Evolutionary conservation across 257 asterid genomes (phyloP).

Genomic region (Solanum sejunctum): DNA sequence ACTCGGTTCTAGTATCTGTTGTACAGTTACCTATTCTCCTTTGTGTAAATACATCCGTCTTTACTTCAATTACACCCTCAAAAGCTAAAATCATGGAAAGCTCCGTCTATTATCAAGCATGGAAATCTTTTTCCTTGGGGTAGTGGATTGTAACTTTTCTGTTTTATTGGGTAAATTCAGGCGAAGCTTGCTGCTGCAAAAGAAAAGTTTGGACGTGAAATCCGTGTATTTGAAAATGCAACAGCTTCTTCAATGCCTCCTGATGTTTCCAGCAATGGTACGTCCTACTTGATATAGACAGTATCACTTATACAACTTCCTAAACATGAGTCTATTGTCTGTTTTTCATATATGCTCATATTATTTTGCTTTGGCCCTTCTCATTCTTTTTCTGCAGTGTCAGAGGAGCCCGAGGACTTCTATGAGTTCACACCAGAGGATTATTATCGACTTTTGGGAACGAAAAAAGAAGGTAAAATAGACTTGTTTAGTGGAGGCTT

Average conservation of each 20-base stretch:
- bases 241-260: constrained; percentile 33
- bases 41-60: neutral
- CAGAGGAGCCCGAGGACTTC: constrained; percentile 76
- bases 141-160: neutral
- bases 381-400: neutral
- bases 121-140: neutral
- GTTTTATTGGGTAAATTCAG: constrained; percentile 18
- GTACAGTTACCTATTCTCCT: neutral
- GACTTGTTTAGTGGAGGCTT: neutral
- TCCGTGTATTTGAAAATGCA: constrained; percentile 68
- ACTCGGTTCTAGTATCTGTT: neutral
- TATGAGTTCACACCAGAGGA: constrained; percentile 93
- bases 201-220: constrained; percentile 71
- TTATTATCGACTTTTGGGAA: constrained; percentile 55
- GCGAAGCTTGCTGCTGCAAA: constrained; percentile 73
- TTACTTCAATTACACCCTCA: neutral
- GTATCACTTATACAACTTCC: neutral
- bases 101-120: neutral
- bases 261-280: constrained; percentile 45
- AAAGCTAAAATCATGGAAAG: neutral
- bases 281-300: neutral
- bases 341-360: neutral
- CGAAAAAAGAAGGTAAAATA: constrained; percentile 75
- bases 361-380: neutral
- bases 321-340: neutral